Conservation (phyloP, 768 basidiomycete genomes). For the Russula sp. region DNA sequence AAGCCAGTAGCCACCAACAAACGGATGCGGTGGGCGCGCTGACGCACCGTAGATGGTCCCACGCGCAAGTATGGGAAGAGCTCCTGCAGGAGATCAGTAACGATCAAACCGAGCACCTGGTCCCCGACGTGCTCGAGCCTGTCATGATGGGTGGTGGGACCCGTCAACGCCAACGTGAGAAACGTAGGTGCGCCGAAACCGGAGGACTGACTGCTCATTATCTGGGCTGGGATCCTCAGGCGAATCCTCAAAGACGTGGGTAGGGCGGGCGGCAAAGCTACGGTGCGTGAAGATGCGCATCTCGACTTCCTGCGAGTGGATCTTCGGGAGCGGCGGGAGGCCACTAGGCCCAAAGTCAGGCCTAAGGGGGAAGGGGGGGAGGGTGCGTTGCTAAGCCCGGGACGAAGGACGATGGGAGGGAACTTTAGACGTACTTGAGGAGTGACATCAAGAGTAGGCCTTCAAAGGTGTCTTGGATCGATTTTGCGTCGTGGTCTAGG, state of each 20-base stretch:
- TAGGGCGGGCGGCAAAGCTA: slow-evolving; percentile 61
- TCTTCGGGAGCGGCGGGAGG: slow-evolving; percentile 54
- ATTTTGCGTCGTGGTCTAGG: neutral
- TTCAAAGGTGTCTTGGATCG: slow-evolving; percentile 15
- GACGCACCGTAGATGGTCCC: slow-evolving; percentile 63
- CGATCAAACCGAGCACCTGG: slow-evolving; percentile 59
- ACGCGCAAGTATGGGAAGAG: slow-evolving; percentile 66
- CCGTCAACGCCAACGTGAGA: neutral
- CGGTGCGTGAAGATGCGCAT: slow-evolving; percentile 71
- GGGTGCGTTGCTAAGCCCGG: neutral
- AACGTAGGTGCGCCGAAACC: neutral
- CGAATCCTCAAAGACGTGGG: slow-evolving; percentile 70
- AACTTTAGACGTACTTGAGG: slow-evolving; percentile 14
- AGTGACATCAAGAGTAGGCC: slow-evolving; percentile 14
- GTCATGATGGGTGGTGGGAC: neutral
- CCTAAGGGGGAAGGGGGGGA: slow-evolving; percentile 17
- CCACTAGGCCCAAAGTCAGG: slow-evolving; percentile 34
- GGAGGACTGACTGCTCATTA: slow-evolving; percentile 60
- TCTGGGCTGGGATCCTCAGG: slow-evolving; percentile 70
- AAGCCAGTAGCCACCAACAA: neutral
- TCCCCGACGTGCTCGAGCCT: slow-evolving; percentile 79
- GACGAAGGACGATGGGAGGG: neutral
- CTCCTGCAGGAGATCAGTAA: slow-evolving; percentile 58
- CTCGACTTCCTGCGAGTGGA: slow-evolving; percentile 41
- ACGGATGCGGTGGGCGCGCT: neutral